These are phyloP conservation scores for Calonectria naviculata DNA, from an alignment of 2,329 filamentous ascomycete species.

Conservation along the genomic window DNA sequence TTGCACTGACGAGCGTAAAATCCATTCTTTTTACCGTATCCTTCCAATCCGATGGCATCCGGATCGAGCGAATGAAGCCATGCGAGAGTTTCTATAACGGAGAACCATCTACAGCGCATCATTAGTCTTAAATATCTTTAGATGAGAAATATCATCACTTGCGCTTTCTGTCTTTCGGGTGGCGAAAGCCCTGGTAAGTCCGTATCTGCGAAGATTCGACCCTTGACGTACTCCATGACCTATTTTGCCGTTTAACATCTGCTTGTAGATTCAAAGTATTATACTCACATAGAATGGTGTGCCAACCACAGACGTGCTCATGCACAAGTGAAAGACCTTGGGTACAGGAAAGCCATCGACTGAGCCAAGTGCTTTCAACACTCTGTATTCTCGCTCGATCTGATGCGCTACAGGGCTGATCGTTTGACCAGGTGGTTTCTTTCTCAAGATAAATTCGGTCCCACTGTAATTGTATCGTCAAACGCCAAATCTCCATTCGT, in stretches of 20 bases:
- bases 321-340: constrained; percentile 19
- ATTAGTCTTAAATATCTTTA: too few relatives aligned
- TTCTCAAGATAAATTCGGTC: constrained; percentile 18
- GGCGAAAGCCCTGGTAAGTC: constrained; percentile 4
- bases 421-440: constrained; percentile 17
- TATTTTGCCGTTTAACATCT: background rate
- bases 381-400: constrained; percentile 20
- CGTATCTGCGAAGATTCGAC: constrained; percentile 17
- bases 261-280: too few relatives aligned
- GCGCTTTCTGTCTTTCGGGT: constrained; percentile 7
- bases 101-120: background rate
- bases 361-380: constrained; percentile 17
- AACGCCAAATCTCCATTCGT: too few relatives aligned
- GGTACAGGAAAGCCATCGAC: constrained; percentile 22
- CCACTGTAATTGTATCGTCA: constrained; percentile 1
- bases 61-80: constrained; percentile 19
- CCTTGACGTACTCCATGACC: constrained; percentile 23
- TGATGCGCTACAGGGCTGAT: constrained; percentile 19
- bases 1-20: constrained; percentile 23
- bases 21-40: background rate
- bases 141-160: too few relatives aligned
- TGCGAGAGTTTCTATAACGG: constrained; percentile 16
- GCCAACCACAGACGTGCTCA: constrained; percentile 17
- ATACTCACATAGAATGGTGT: constrained; percentile 21
- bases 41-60: background rate